These are phyloP conservation scores for Sclerotinia minor DNA, from an alignment of 2,329 filamentous ascomycete genomes.

Conservation along the genomic window DNA sequence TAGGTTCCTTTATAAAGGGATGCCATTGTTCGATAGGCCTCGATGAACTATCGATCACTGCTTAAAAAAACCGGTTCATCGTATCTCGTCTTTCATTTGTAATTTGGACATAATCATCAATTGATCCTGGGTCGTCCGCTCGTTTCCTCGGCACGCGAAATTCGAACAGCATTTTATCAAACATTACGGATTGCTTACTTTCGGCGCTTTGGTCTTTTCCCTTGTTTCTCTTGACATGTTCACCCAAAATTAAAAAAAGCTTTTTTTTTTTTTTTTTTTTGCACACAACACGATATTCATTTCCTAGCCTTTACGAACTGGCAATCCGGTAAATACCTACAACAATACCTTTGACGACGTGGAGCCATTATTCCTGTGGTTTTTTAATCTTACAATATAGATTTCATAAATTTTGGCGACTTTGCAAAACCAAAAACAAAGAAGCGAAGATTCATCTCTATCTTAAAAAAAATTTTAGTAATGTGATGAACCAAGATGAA, in stretches of 20 bases:
- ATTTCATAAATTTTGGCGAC: constrained; percentile 17
- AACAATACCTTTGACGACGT: constrained; percentile 39
- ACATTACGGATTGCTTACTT: constrained; percentile 37
- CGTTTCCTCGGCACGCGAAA: constrained; percentile 40
- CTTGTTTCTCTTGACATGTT: constrained; percentile 36
- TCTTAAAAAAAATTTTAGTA: constrained; percentile 24
- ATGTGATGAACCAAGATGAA: constrained; percentile 23
- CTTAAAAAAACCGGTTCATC: constrained; percentile 37
- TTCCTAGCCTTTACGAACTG: constrained; percentile 41
- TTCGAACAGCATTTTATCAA: constrained; percentile 26
- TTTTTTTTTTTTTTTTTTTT: no score
- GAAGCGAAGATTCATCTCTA: constrained; percentile 20
- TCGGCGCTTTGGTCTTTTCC: constrained; percentile 41
- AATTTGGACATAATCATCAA: constrained; percentile 39
- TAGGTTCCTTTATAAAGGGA: constrained; percentile 35
- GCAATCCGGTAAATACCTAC: constrained; percentile 41
- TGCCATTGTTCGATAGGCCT: constrained; percentile 38
- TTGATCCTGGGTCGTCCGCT: constrained; percentile 34
- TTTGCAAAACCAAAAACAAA: not conserved
- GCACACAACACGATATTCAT: constrained; percentile 38
- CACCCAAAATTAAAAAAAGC: constrained; percentile 30
- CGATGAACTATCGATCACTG: constrained; percentile 41
- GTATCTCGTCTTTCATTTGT: constrained; percentile 36
- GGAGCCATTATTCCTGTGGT: constrained; percentile 26
- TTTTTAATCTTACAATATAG: constrained; percentile 24